Conservation (phyloP, 805 yeast genomes). For the Ascoidea asiatica region DNA sequence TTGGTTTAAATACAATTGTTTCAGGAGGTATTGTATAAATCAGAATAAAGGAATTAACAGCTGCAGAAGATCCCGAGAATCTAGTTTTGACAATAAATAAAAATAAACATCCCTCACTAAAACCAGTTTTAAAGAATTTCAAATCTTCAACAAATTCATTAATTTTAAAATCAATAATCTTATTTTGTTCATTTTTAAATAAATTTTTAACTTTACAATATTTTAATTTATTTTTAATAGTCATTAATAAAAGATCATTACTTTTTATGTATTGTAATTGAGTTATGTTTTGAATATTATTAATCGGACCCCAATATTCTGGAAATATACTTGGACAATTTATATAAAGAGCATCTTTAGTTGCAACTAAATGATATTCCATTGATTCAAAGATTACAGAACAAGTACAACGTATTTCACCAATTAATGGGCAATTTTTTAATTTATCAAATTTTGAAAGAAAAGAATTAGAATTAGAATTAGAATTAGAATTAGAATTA, state of each 20-base stretch:
- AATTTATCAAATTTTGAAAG: too few relatives aligned
- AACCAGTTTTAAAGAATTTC: background rate
- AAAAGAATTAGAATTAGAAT: background rate
- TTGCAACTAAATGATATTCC: background rate
- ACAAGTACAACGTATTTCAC: background rate
- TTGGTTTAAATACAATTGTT: too few relatives aligned
- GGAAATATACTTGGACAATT: background rate
- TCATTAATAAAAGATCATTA: background rate
- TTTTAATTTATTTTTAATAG: too few relatives aligned
- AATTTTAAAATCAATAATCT: background rate
- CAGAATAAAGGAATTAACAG: too few relatives aligned
- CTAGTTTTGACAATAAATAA: background rate
- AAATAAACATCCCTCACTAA: background rate
- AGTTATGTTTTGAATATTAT: background rate
- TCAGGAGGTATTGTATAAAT: too few relatives aligned
- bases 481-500: background rate
- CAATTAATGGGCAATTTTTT: background rate
- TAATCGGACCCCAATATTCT: too few relatives aligned
- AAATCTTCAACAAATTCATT: background rate
- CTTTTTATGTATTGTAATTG: background rate
- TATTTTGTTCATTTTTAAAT: background rate
- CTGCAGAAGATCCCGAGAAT: background rate
- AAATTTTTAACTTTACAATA: background rate
- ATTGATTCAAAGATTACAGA: too few relatives aligned
- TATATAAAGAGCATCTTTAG: background rate